Conservation (phyloP, 345 rosid genomes). For the Carallia brachiata region DNA sequence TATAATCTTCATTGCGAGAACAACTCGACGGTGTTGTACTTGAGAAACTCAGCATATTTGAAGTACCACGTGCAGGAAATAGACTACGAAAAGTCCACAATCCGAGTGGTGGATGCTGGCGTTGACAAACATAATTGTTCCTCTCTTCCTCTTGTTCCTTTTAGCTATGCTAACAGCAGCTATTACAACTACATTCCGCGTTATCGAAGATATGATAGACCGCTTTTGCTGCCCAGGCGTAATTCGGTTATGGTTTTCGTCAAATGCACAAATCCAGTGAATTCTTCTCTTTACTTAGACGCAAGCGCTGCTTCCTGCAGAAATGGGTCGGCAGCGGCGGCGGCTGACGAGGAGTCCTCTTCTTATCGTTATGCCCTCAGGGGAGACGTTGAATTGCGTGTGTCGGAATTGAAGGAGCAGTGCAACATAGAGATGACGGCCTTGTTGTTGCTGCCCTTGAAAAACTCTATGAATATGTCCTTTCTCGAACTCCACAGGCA, state of each 20-base stretch:
- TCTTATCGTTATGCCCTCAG: background rate
- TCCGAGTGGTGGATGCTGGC: constrained; percentile 10
- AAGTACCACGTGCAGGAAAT: constrained; percentile 7
- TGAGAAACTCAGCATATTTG: too few relatives aligned
- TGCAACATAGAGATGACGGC: background rate
- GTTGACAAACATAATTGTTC: constrained; percentile 1
- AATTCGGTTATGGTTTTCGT: too few relatives aligned
- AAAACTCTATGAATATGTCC: background rate
- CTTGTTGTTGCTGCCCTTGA: background rate
- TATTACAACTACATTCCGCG: too few relatives aligned
- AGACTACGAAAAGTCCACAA: constrained; percentile 1
- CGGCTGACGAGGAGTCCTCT: too few relatives aligned
- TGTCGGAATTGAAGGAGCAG: background rate
- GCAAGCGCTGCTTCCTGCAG: background rate
- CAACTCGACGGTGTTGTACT: background rate
- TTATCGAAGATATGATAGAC: too few relatives aligned
- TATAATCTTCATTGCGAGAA: constrained; percentile 5
- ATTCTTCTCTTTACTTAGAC: background rate
- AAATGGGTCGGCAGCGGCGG: background rate
- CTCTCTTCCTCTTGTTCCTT: constrained; percentile 2
- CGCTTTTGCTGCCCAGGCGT: too few relatives aligned
- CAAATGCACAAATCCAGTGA: too few relatives aligned
- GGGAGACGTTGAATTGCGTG: background rate
- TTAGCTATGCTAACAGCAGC: too few relatives aligned
- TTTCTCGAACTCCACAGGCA: constrained; percentile 4